Percentiles rank a stretch among this genome's conserved stretches.
phyloP scores from a whole-genome alignment of 345 rosid genomes.

The Streptanthus diversifolius region DNA sequence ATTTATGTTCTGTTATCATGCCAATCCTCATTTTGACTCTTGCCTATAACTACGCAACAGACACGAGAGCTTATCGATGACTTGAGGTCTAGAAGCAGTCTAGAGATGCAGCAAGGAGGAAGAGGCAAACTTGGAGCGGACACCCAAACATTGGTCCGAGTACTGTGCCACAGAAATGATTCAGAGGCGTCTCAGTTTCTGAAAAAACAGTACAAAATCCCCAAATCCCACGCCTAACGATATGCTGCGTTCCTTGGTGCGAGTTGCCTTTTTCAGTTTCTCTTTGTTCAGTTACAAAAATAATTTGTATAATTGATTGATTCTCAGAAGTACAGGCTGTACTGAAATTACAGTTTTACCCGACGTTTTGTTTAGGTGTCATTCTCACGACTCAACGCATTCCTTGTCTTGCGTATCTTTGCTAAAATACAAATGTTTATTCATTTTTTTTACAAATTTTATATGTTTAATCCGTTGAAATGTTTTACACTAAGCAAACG shows the following conservation, averaged over 20 bases:
- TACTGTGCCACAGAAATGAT: constrained; percentile 85
- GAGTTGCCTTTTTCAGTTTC: not conserved
- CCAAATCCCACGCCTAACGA: constrained; percentile 48
- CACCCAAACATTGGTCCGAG: constrained; percentile 66
- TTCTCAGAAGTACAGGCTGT: constrained; percentile 22
- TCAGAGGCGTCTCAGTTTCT: constrained; percentile 88
- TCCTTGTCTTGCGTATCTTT: not conserved
- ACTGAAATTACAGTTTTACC: not conserved
- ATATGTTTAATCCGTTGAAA: too few species aligned
- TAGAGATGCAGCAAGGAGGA: constrained; percentile 52
- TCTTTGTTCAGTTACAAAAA: not conserved
- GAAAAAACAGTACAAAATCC: constrained; percentile 90
- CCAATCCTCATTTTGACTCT: not conserved
- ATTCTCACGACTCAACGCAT: not conserved
- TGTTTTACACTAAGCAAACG: not conserved
- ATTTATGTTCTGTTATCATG: not conserved
- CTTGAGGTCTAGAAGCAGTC: constrained; percentile 61
- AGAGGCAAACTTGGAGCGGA: constrained; percentile 76
- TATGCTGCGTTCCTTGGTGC: not conserved
- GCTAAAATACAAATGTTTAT: not conserved
- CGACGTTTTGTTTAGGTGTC: not conserved
- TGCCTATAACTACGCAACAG: constrained; percentile 39
- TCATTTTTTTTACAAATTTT: not conserved
- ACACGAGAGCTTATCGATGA: constrained; percentile 81
- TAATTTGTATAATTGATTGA: constrained; percentile 14